Conservation (phyloP, 1,284 basidiomycete genomes). For the Ceratobasidium sp. region DNA sequence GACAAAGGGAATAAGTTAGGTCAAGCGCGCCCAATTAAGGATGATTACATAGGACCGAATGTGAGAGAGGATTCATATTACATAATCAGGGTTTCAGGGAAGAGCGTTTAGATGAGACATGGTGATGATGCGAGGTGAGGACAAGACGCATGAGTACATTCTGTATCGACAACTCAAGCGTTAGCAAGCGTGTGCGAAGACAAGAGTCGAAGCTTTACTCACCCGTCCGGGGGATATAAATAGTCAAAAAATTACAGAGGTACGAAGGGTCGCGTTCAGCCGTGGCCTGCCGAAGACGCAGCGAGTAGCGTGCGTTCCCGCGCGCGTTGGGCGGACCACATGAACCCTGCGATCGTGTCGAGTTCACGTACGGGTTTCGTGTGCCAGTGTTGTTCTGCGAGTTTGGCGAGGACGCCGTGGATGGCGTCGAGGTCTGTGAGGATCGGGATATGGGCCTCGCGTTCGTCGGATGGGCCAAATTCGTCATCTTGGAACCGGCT, state of each 20-base stretch:
- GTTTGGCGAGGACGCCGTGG: slow-evolving; percentile 15
- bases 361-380: slow-evolving; percentile 23
- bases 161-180: background rate
- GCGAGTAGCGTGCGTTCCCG: slow-evolving; percentile 29
- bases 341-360: slow-evolving; percentile 27
- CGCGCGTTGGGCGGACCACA: slow-evolving; percentile 33
- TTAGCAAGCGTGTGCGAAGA: too few species aligned
- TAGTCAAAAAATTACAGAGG: too few species aligned
- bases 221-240: too few species aligned
- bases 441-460: slow-evolving; percentile 11
- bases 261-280: background rate
- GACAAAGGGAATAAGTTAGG: slow-evolving; percentile 18
- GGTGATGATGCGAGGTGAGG: background rate
- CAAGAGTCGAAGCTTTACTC: background rate
- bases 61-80: slow-evolving; percentile 7
- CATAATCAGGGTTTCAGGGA: slow-evolving; percentile 14
- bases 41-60: too few species aligned
- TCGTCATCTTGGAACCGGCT: slow-evolving; percentile 13
- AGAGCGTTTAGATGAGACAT: background rate
- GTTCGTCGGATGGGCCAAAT: background rate
- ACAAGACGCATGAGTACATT: background rate
- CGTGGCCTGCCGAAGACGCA: slow-evolving; percentile 1
- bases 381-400: slow-evolving; percentile 32
- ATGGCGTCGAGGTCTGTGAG: slow-evolving; percentile 31
- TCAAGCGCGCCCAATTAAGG: slow-evolving; percentile 12